Percentiles rank a stretch among this genome's conserved stretches.
Conservation (phyloP, 495 filamentous ascomycete species). For the Elaphomyces granulatus region DNA sequence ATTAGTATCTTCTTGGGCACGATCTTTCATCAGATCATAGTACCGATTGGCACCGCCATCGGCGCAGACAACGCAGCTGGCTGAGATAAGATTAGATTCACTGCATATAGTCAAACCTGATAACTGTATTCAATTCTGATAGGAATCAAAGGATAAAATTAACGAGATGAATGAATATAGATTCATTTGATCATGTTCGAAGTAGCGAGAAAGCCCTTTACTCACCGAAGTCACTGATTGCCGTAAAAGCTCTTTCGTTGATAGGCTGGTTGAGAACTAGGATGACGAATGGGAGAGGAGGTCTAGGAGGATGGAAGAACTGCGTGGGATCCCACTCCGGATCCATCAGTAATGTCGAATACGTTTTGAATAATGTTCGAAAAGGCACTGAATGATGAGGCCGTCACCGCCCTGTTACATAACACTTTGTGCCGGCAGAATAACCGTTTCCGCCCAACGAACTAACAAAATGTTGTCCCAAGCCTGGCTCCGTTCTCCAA, state of each 20-base stretch:
- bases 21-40: constrained; percentile 36
- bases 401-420: too few species aligned
- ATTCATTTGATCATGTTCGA: background rate
- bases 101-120: too few species aligned
- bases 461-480: too few species aligned
- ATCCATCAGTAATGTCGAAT: background rate
- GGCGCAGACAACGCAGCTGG: constrained; percentile 52
- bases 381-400: too few species aligned
- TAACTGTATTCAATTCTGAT: too few species aligned
- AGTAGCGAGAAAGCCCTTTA: constrained; percentile 2
- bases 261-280: constrained; percentile 63
- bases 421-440: too few species aligned
- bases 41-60: constrained; percentile 86
- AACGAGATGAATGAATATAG: too few species aligned
- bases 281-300: constrained; percentile 38
- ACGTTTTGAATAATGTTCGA: background rate
- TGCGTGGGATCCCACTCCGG: constrained; percentile 40
- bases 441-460: too few species aligned
- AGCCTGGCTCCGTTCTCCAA: too few species aligned
- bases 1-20: constrained; percentile 19
- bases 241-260: constrained; percentile 29
- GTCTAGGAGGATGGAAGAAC: constrained; percentile 27
- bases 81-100: constrained; percentile 27
- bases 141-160: background rate
- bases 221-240: constrained; percentile 46